Conservation (phyloP, 2,329 filamentous ascomycete genomes). For the Talaromyces sp. region DNA sequence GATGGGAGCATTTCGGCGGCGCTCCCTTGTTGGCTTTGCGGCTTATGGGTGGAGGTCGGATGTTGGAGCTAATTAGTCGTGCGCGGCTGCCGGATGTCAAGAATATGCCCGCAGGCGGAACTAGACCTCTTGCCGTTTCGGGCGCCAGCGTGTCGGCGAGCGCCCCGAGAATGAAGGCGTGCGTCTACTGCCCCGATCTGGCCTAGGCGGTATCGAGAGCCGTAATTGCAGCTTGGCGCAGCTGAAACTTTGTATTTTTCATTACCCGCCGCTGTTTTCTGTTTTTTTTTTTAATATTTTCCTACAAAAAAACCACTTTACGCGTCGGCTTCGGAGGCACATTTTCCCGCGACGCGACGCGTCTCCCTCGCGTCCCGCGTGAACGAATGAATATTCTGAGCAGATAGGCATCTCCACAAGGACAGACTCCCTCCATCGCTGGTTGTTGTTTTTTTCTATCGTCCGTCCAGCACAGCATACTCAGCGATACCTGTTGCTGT, state of each 20-base stretch:
- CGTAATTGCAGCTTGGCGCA: not conserved
- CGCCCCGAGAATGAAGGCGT: not conserved
- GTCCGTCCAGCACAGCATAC: not conserved
- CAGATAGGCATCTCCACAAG: conserved; percentile 14
- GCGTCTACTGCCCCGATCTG: not conserved
- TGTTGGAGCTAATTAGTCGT: not conserved
- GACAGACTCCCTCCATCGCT: not conserved
- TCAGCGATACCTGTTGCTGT: not conserved
- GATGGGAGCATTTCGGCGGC: not conserved
- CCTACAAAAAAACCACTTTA: conserved; percentile 26
- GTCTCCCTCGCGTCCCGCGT: conserved; percentile 21
- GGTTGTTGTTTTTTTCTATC: not conserved
- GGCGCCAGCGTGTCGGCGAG: not conserved
- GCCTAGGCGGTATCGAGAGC: not conserved
- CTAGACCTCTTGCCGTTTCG: conserved; percentile 4
- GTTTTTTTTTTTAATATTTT: not conserved
- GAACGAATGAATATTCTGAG: conserved; percentile 1
- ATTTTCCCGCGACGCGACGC: conserved; percentile 16
- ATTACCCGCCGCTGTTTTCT: not conserved
- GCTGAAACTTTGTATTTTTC: not conserved
- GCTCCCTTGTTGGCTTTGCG: conserved; percentile 2
- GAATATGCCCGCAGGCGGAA: not conserved
- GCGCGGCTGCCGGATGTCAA: not conserved
- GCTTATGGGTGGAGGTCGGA: conserved; percentile 1
- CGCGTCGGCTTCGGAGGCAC: conserved; percentile 20